Evolutionary conservation across 495 filamentous ascomycete species (phyloP), one percentile per base, ranked within the genome.

Genomic region (Rusavskia elegans): DNA sequence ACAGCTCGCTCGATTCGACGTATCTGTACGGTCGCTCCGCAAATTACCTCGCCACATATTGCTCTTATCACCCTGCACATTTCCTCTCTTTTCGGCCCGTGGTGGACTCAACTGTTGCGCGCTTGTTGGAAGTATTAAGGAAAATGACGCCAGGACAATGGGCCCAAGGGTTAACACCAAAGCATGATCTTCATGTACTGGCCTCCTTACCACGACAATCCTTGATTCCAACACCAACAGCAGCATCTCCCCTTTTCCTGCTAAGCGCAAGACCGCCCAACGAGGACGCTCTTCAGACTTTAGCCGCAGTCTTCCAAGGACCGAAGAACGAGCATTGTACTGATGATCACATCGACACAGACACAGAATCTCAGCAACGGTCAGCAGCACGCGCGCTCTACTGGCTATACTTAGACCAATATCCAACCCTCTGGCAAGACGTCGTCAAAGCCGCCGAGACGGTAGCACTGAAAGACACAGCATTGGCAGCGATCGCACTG

Each of bases 361-460:
- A 66, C 49, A 59, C 70, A 27, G 66, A 65, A 8, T 63, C 69
- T 37, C 71, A 66, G 14, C 58, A 71, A 51, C 64, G 67, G 13
- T 69, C 72, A 11, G 74, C 75, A 25, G 79, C 80, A 3, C 76
- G 80, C 41, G 66, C 69, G 6, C 64, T 82, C 1, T 81, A 78
- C 61, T 76, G 69, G 49, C 57, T 71, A 38, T 83, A 82, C 57
- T 58, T 74, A 16, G 72, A 74, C 39, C 49, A 71, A 21, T 60
- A 75, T 48, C 64, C 72, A 0, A 59, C 53, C 19, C 67, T 83
- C 56, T 84, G 76, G 72, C 57, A 61, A 9, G 59, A 74, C 45
- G 57, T 83, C 40, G 66, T 78, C 35, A 62, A 62, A 11, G 67
- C 74, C 16, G 77, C 79, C 11, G 78, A 81, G 32, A 71, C 75